A percentile compares a stretch with the other conserved stretches of the same genome.
phyloP scores from a whole-genome alignment of 2,329 filamentous ascomycete species.

The Davidsoniella australis region DNA sequence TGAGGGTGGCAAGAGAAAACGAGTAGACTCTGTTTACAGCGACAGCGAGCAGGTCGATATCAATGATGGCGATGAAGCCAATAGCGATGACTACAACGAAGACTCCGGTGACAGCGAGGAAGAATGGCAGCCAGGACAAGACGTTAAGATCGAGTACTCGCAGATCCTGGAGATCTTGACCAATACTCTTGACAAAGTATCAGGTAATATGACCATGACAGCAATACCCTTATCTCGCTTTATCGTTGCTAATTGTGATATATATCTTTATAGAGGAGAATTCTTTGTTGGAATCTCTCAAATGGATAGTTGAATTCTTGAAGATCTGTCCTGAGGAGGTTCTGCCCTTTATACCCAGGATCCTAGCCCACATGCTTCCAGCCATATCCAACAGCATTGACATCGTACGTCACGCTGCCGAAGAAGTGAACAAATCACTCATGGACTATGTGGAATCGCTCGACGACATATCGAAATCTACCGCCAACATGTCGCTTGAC shows the following conservation, averaged over 20 bases:
- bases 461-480: conserved; percentile 42
- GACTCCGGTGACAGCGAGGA: conserved; percentile 55
- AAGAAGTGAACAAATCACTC: conserved; percentile 73
- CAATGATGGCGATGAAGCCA: conserved; percentile 44
- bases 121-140: conserved; percentile 94
- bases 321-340: conserved; percentile 97
- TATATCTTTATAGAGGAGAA: conserved; percentile 51
- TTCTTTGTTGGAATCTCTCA: conserved; percentile 73
- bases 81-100: conserved; percentile 36
- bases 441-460: conserved; percentile 91
- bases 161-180: conserved; percentile 86
- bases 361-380: conserved; percentile 80
- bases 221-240: not conserved
- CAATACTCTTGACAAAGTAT: conserved; percentile 66
- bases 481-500: not conserved
- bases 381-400: conserved; percentile 88
- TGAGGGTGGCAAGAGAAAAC: conserved; percentile 50
- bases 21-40: conserved; percentile 51
- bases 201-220: conserved; percentile 34
- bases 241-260: conserved; percentile 12
- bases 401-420: conserved; percentile 72
- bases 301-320: conserved; percentile 93
- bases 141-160: conserved; percentile 85
- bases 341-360: conserved; percentile 79
- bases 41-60: conserved; percentile 39